Evolutionary conservation across 1,139 yeast genomes (phyloP), one percentile per base, ranked within the genome.

Genomic region (Debaryomyces udenii): DNA sequence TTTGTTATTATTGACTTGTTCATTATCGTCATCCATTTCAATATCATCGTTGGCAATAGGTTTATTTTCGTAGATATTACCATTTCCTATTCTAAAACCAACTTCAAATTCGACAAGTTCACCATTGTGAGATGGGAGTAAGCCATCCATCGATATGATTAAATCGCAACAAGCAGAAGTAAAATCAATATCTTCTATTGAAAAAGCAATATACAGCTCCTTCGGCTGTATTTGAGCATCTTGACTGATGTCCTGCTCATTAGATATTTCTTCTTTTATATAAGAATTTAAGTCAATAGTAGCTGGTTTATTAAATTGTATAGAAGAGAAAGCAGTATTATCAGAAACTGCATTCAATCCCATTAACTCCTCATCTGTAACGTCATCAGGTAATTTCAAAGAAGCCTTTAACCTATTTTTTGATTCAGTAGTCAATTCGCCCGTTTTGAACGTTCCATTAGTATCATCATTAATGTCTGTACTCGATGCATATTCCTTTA

Each of bases 341-440:
- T 49, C 52, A 47, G 40, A 52, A 46, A 68, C 54, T 1, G 70
- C 64, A 49, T 57, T 66, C 31, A 72, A 55, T 5, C 70, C 68
- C 32, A 68, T 49, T 9, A 72, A 53, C 46, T 71, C 75, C 44
- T 69, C 75, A 42, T 70, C 74, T 0, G 72, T 63, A 5, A 66
- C 68, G 42, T 68, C 70, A 30, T 59, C 57, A 1, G 73, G 55
- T 17, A 72, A 51, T 42, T 66, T 67, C 27, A 72, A 57, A 1
- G 75, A 58, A 31, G 68, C 67, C 32, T 64, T 66, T 26, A 72
- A 55, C 43, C 60, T 68, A 33, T 57, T 55, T 39, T 59, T 64
- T 4, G 53, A 51, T 35, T 64, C 66, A 16, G 47, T 54, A 3
- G 51, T 47, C 27, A 52, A 39, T 13, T 40, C 27, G 14, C 28